These are phyloP conservation scores for Suillus plorans DNA, from an alignment of 768 basidiomycete genomes.

Conservation along the genomic window DNA sequence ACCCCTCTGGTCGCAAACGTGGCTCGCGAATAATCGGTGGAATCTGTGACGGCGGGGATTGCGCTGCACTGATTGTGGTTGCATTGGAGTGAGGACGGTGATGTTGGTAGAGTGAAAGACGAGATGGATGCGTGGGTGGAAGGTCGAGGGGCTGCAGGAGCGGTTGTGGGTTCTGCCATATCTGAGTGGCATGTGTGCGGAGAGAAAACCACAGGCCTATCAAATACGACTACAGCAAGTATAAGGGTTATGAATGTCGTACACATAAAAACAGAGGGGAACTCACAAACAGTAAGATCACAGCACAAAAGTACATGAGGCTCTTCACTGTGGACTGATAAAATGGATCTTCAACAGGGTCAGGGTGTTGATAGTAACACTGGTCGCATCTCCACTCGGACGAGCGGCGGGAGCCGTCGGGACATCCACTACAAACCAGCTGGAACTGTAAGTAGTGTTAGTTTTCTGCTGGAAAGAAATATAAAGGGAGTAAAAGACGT, in stretches of 20 bases:
- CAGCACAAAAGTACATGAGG: slow-evolving; percentile 96
- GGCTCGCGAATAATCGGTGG: slow-evolving; percentile 21
- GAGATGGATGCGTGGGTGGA: slow-evolving; percentile 38
- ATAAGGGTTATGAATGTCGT: slow-evolving; percentile 8
- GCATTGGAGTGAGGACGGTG: slow-evolving; percentile 38
- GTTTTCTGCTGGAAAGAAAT: slow-evolving; percentile 2
- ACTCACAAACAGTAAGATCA: slow-evolving; percentile 85
- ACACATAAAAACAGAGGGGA: neutral
- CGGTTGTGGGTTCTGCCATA: slow-evolving; percentile 97
- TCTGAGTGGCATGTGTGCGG: slow-evolving; percentile 95
- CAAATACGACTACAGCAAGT: slow-evolving; percentile 75
- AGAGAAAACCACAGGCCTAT: slow-evolving; percentile 99
- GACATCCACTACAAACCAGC: slow-evolving; percentile 82
- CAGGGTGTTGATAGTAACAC: slow-evolving; percentile 93
- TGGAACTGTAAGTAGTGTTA: slow-evolving; percentile 64
- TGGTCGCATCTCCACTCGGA: slow-evolving; percentile 81
- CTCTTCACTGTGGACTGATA: slow-evolving; percentile 93
- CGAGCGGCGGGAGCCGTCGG: slow-evolving; percentile 30
- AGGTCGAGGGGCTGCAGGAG: slow-evolving; percentile 69
- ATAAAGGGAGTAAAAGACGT: slow-evolving; percentile 33
- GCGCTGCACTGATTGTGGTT: slow-evolving; percentile 9
- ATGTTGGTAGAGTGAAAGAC: slow-evolving; percentile 67
- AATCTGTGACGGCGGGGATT: neutral
- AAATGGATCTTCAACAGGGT: slow-evolving; percentile 92
- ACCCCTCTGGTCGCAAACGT: slow-evolving; percentile 47